phyloP scores from a whole-genome alignment of 352 stramenopile species.

The Phytophthora tentaculata region DNA sequence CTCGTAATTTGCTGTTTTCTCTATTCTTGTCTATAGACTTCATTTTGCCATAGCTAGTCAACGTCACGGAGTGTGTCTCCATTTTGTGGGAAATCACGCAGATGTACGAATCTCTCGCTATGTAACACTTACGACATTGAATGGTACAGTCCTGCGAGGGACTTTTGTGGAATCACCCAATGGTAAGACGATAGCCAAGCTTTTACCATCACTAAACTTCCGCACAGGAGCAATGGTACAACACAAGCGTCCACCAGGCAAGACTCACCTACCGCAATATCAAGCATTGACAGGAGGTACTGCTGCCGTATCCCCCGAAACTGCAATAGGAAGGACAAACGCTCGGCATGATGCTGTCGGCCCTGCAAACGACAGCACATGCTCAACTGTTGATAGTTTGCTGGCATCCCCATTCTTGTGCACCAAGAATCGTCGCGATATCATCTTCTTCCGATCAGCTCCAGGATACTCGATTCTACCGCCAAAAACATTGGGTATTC shows the following conservation, averaged over 20 bases:
- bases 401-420: slow-evolving; percentile 56
- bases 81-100: slow-evolving; percentile 63
- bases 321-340: slow-evolving; percentile 12
- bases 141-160: slow-evolving; percentile 56
- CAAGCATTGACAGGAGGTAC: slow-evolving; percentile 19
- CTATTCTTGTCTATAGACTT: slow-evolving; percentile 40
- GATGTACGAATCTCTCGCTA: slow-evolving; percentile 73
- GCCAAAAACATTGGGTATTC: slow-evolving; percentile 59
- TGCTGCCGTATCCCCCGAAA: slow-evolving; percentile 30
- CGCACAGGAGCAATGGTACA: slow-evolving; percentile 40
- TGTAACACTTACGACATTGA: slow-evolving; percentile 58
- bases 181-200: slow-evolving; percentile 50
- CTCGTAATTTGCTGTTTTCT: background rate
- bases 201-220: slow-evolving; percentile 66
- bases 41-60: slow-evolving; percentile 86
- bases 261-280: slow-evolving; percentile 25
- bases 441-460: slow-evolving; percentile 74
- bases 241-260: slow-evolving; percentile 22
- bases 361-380: slow-evolving; percentile 22
- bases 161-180: slow-evolving; percentile 70
- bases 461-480: slow-evolving; percentile 68
- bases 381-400: slow-evolving; percentile 58
- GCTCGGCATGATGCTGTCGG: slow-evolving; percentile 26
- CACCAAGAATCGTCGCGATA: slow-evolving; percentile 62
- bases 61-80: slow-evolving; percentile 69